Evolutionary conservation across 2,329 filamentous ascomycete genomes (phyloP).

Genomic region (Phoma sp.): DNA sequence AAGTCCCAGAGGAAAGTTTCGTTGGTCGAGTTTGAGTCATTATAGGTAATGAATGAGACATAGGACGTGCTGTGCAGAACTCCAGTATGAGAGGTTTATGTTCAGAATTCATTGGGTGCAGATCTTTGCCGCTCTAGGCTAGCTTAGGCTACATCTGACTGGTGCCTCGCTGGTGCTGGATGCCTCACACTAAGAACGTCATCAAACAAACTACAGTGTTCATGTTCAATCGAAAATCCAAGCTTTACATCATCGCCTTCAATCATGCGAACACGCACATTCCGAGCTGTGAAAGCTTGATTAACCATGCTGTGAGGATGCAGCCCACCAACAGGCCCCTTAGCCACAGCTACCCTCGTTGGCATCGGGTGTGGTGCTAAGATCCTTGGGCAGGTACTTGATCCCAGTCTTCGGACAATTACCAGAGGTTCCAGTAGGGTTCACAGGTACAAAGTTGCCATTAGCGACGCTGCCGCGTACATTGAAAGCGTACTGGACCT

Average conservation of each 20-base stretch:
- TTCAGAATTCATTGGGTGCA: neutral
- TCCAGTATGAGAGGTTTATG: neutral
- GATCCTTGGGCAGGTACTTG: conserved; percentile 4
- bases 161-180: neutral
- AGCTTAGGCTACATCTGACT: neutral
- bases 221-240: too few species aligned
- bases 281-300: too few species aligned
- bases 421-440: conserved; percentile 5
- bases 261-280: neutral
- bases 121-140: neutral
- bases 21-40: neutral
- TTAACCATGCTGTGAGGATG: neutral
- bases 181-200: neutral
- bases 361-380: neutral
- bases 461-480: conserved; percentile 3
- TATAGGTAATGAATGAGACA: neutral
- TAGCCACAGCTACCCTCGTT: conserved; percentile 4
- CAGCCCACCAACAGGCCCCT: neutral
- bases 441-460: conserved; percentile 8
- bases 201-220: too few species aligned
- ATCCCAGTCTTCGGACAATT: conserved; percentile 6
- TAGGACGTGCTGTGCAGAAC: neutral
- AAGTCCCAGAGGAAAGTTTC: neutral
- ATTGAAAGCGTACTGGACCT: conserved; percentile 9
- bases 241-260: neutral